Evolutionary conservation across 768 basidiomycete species (phyloP).

Genomic region (Mycena chlorophos): DNA sequence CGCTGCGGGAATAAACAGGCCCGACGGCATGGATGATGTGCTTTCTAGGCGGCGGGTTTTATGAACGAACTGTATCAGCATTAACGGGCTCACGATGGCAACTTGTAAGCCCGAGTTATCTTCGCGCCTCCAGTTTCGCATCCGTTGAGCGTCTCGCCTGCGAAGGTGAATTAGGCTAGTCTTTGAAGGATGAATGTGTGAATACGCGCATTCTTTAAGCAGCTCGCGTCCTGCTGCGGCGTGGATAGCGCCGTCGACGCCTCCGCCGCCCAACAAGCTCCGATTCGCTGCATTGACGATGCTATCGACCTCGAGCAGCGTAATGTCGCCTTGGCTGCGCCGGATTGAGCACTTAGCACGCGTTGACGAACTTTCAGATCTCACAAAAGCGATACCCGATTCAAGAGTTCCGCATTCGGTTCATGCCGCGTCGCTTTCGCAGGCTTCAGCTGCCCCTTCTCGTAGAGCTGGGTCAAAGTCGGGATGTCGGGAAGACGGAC

Average conservation of each 20-base stretch:
- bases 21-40: conserved; percentile 84
- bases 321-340: conserved; percentile 77
- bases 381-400: conserved; percentile 69
- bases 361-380: conserved; percentile 25
- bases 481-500: conserved; percentile 49
- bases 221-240: conserved; percentile 67
- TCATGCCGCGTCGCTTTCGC: conserved; percentile 37
- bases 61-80: not conserved
- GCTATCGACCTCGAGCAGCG: conserved; percentile 63
- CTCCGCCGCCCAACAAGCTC: conserved; percentile 73
- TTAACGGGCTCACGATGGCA: conserved; percentile 63
- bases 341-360: conserved; percentile 1
- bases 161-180: not conserved
- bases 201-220: conserved; percentile 65
- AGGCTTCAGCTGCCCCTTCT: conserved; percentile 38
- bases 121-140: conserved; percentile 75
- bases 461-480: conserved; percentile 58
- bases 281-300: conserved; percentile 86
- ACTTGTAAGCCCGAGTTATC: conserved; percentile 73
- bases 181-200: not conserved
- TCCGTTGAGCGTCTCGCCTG: conserved; percentile 65
- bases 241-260: conserved; percentile 86
- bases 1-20: conserved; percentile 55
- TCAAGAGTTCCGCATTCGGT: conserved; percentile 41
- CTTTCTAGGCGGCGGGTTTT: conserved; percentile 40